Evolutionary conservation across 106 monocot species (phyloP), one percentile per base, ranked within the genome.

Genomic region (Amphibolis antarctica): DNA sequence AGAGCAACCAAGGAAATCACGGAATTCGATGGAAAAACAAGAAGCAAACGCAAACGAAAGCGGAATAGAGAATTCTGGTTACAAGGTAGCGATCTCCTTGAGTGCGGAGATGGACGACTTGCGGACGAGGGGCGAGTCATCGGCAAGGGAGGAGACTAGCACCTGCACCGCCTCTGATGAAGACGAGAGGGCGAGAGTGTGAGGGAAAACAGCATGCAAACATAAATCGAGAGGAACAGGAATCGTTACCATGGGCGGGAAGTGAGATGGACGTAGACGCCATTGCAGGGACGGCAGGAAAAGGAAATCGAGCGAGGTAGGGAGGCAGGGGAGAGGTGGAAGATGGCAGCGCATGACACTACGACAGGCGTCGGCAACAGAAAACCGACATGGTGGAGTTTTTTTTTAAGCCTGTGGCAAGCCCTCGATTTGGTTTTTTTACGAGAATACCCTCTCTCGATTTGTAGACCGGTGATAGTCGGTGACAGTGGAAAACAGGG

Each of bases 61-160:
- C 0, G 36, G 44, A 15, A 26, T 22, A 42, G 43, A 12, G 29
- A 6, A 60, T 18, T 22, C 49, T 17, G 13, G 11, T 27, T 80
- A 98, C 96, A 90, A 28, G 3, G 90, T 86, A 28, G 96, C 84
- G 66, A 98, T 86, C 30, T 87, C 86, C 69, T 78, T 73, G 65
- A 98, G 90, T 12, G 96, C 71, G 24, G 82, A 53, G 21, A 87
- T 42, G 27, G 96, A 86, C 17, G 86, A 77, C 22, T 90, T 78
- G 42, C 90, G 71, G 54, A 90, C 96, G 66, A 78, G 25, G 20
- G 78, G 72, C 17, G 84, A 84, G 28, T 98, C 96, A 53, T 98
- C 96, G 53, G 78, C 81, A 48, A 98, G 86, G 1, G 86, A 86
- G 10, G 82, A 58, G 19, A 86, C 90, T 27, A 98, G 86, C 53